Evolutionary conservation across 495 filamentous ascomycete genomes (phyloP).

Genomic region (Penicillium maclennaniae): DNA sequence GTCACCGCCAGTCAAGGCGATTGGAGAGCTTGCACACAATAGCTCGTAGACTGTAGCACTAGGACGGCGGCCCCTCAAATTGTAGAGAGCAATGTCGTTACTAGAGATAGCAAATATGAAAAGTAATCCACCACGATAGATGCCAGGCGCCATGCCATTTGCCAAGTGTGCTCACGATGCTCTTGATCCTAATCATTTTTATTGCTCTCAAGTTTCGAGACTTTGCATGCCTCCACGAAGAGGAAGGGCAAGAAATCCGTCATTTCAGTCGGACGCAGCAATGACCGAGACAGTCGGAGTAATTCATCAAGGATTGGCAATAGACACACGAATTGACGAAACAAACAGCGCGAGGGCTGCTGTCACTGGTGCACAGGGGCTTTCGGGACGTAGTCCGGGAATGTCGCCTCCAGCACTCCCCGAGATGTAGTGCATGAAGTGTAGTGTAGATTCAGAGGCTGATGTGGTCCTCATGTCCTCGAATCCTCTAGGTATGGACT

Average conservation of each 20-base stretch:
- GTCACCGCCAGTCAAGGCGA: slow-evolving; percentile 78
- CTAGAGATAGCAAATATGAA: slow-evolving; percentile 76
- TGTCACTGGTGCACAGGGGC: slow-evolving; percentile 4
- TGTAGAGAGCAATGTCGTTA: slow-evolving; percentile 79
- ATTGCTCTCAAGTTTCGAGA: background rate
- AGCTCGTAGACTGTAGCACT: slow-evolving; percentile 68
- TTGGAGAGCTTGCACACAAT: slow-evolving; percentile 68
- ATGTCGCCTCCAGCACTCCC: background rate
- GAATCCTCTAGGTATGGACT: background rate
- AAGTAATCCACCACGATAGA: slow-evolving; percentile 76
- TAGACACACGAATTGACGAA: slow-evolving; percentile 7
- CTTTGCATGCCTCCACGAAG: background rate
- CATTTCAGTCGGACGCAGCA: too few relatives aligned
- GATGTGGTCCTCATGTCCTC: too few relatives aligned
- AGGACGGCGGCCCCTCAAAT: slow-evolving; percentile 59
- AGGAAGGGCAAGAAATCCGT: background rate
- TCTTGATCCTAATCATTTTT: slow-evolving; percentile 62
- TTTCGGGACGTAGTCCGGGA: slow-evolving; percentile 1
- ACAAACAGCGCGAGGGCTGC: background rate
- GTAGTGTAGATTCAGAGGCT: background rate
- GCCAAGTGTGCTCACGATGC: slow-evolving; percentile 76
- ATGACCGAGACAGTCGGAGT: slow-evolving; percentile 3
- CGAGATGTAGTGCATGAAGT: background rate
- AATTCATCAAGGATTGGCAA: slow-evolving; percentile 2
- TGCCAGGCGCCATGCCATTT: slow-evolving; percentile 63